These are phyloP conservation scores for Penicillium fuscoglaucum DNA, from an alignment of 2,329 filamentous ascomycete species.

Conservation along the genomic window DNA sequence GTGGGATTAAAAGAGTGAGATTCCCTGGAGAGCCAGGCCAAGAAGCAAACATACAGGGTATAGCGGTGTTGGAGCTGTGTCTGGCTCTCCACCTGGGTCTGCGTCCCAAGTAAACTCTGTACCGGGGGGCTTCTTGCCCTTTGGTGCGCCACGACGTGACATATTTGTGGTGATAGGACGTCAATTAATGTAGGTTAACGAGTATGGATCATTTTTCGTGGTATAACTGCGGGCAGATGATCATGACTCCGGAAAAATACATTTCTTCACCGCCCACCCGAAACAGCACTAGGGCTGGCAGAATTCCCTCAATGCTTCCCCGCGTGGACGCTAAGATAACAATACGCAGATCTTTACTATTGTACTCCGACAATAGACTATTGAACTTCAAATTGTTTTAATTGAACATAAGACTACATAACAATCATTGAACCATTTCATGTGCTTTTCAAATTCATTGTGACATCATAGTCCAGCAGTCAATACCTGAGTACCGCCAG, in stretches of 20 bases:
- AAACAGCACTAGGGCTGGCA: constrained; percentile 15
- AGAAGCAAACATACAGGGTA: constrained; percentile 46
- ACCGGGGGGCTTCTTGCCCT: constrained; percentile 42
- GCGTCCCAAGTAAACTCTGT: constrained; percentile 46
- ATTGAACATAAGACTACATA: background rate
- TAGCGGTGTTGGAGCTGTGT: constrained; percentile 48
- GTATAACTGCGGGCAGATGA: constrained; percentile 1
- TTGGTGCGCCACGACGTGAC: constrained; percentile 44
- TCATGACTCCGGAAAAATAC: constrained; percentile 19
- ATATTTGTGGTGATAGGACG: constrained; percentile 21
- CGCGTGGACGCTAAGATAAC: constrained; percentile 19
- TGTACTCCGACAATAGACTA: background rate
- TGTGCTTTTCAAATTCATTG: constrained; percentile 1
- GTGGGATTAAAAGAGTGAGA: background rate
- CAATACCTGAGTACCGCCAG: constrained; percentile 37
- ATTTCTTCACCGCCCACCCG: constrained; percentile 22
- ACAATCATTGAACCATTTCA: background rate
- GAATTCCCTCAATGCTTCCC: constrained; percentile 9
- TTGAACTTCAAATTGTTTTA: background rate
- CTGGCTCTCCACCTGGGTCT: constrained; percentile 41
- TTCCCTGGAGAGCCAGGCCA: constrained; percentile 6
- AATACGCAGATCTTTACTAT: constrained; percentile 13
- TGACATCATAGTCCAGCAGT: constrained; percentile 35
- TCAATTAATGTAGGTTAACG: background rate
- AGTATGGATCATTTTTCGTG: background rate